Percentiles rank a stretch among this genome's conserved stretches.
Conservation (phyloP, 202 grass and related monocot genomes). For the Cymbopogon flexuosus region DNA sequence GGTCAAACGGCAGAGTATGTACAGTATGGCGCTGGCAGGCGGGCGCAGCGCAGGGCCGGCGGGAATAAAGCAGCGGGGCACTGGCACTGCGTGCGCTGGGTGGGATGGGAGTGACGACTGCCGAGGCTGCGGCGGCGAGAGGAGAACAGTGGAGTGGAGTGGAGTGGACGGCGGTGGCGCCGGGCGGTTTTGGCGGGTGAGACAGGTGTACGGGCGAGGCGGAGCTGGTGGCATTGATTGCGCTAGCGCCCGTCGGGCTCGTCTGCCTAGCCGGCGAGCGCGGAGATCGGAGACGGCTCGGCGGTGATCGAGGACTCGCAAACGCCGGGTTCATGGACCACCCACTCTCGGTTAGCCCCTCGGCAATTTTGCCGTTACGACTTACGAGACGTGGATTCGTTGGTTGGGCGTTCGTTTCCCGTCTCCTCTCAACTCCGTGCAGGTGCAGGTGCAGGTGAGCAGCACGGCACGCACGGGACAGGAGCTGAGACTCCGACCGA, state of each 20-base stretch:
- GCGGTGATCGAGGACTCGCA: not conserved
- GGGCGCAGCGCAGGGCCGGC: not conserved
- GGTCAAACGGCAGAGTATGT: constrained; percentile 6
- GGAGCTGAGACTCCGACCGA: too few relatives aligned
- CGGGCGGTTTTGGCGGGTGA: constrained; percentile 8
- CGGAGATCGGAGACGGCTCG: not conserved
- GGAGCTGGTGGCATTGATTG: constrained; percentile 23
- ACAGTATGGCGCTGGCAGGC: not conserved
- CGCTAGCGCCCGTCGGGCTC: not conserved
- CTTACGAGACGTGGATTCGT: not conserved
- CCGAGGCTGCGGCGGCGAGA: not conserved
- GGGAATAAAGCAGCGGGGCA: constrained; percentile 14
- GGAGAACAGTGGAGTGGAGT: not conserved
- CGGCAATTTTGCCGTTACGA: not conserved
- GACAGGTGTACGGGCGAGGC: not conserved
- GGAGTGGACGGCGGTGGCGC: not conserved
- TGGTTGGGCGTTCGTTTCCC: not conserved
- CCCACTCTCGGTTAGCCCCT: not conserved
- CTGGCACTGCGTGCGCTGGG: too few relatives aligned
- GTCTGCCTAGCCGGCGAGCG: not conserved
- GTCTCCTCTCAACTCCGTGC: too few relatives aligned
- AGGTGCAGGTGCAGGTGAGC: too few relatives aligned
- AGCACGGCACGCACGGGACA: too few relatives aligned
- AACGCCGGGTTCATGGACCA: not conserved
- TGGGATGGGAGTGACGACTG: not conserved